Evolutionary conservation across 2,329 filamentous ascomycete species (phyloP).

Genomic region (Hymenoscyphus fructigenus): DNA sequence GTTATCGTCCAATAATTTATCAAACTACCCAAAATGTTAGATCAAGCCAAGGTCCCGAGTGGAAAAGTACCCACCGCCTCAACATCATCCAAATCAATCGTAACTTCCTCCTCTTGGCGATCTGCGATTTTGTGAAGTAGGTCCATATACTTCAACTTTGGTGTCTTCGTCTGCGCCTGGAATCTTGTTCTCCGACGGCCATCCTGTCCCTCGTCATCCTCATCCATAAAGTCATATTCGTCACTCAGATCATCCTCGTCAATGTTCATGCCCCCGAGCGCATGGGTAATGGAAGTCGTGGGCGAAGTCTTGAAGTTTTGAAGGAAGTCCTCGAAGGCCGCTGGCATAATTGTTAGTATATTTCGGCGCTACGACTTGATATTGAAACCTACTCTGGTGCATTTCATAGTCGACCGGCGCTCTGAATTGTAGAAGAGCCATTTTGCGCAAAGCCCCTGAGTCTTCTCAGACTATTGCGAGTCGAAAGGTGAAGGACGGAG

Average conservation of each 20-base stretch:
- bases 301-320: slow-evolving; percentile 80
- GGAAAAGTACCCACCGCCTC: slow-evolving; percentile 60
- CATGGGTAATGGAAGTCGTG: slow-evolving; percentile 72
- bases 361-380: neutral
- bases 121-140: slow-evolving; percentile 86
- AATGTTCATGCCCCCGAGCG: slow-evolving; percentile 80
- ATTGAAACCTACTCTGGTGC: slow-evolving; percentile 64
- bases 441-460: slow-evolving; percentile 44
- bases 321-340: slow-evolving; percentile 84
- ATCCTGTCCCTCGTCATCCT: slow-evolving; percentile 57
- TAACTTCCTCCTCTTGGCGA: slow-evolving; percentile 71
- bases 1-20: slow-evolving; percentile 66
- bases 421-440: slow-evolving; percentile 83
- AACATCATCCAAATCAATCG: slow-evolving; percentile 88
- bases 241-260: slow-evolving; percentile 85
- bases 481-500: neutral
- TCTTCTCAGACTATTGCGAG: slow-evolving; percentile 2
- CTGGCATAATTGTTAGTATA: slow-evolving; percentile 43
- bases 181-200: slow-evolving; percentile 46
- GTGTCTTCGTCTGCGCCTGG: slow-evolving; percentile 46
- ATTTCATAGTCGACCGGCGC: slow-evolving; percentile 82
- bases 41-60: neutral
- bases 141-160: slow-evolving; percentile 84
- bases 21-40: slow-evolving; percentile 53
- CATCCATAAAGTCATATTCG: slow-evolving; percentile 91